Conservation (phyloP, 306 rosid species). For the Rosa chinensis region DNA sequence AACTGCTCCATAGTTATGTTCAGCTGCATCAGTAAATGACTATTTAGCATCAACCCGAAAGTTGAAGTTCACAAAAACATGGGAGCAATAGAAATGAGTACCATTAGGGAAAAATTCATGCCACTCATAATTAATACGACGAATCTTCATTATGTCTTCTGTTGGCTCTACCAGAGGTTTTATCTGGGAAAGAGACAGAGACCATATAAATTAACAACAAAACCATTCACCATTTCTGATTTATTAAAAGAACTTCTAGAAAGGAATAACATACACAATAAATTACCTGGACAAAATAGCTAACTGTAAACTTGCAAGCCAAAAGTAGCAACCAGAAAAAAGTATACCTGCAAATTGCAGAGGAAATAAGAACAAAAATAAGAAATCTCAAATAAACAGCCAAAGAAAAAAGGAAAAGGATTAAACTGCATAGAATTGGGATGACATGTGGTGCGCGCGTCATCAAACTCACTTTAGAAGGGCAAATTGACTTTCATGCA, state of each 20-base stretch:
- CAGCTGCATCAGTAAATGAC: constrained; percentile 54
- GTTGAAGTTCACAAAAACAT: constrained; percentile 16
- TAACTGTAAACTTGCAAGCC: constrained; percentile 68
- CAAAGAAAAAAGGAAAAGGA: constrained; percentile 7
- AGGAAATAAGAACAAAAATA: constrained; percentile 18
- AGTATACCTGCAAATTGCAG: constrained; percentile 71
- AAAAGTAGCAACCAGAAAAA: constrained; percentile 90
- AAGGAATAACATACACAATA: constrained; percentile 17
- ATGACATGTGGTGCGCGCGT: constrained; percentile 13
- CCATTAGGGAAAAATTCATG: constrained; percentile 92
- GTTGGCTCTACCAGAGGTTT: constrained; percentile 90
- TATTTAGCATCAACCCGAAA: constrained; percentile 28
- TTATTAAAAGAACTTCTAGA: constrained; percentile 1
- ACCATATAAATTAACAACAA: constrained; percentile 12
- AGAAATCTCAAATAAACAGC: constrained; percentile 23
- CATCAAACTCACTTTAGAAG: constrained; percentile 75
- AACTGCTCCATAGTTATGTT: constrained; percentile 71
- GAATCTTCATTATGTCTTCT: constrained; percentile 77
- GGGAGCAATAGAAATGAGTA: constrained; percentile 32
- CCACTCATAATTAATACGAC: constrained; percentile 65
- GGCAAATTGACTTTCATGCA: constrained; percentile 95
- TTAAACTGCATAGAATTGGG: constrained; percentile 14
- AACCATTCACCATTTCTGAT: neutral
- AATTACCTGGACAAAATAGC: constrained; percentile 81
- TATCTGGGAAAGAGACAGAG: constrained; percentile 49